Percentiles rank a stretch among this genome's conserved stretches.
These are phyloP conservation scores for Penicillium sp. DNA, from an alignment of 2,329 filamentous ascomycete species.

Conservation along the genomic window DNA sequence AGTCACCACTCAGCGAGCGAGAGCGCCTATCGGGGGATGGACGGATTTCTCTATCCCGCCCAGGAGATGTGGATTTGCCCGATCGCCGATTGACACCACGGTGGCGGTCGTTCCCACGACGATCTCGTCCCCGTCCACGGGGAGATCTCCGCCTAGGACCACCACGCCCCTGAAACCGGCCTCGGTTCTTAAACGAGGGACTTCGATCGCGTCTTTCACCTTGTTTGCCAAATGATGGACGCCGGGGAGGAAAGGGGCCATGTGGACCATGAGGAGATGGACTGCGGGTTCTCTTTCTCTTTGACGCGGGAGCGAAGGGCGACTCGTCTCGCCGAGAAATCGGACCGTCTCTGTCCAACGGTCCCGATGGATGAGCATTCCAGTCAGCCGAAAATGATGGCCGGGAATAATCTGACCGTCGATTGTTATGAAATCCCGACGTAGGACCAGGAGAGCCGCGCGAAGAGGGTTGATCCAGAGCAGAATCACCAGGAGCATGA, in stretches of 20 bases:
- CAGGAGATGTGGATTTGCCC: slow-evolving; percentile 33
- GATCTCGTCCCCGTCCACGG: slow-evolving; percentile 26
- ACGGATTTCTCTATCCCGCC: slow-evolving; percentile 23
- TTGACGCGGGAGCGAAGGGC: slow-evolving; percentile 30
- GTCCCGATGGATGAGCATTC: slow-evolving; percentile 14
- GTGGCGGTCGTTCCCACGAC: slow-evolving; percentile 28
- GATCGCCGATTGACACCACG: slow-evolving; percentile 25
- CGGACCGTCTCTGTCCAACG: slow-evolving; percentile 19
- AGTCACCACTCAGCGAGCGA: slow-evolving; percentile 25
- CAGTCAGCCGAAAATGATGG: slow-evolving; percentile 22
- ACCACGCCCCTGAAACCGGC: slow-evolving; percentile 32
- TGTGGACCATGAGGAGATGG: slow-evolving; percentile 33
- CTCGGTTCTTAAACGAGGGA: slow-evolving; percentile 33
- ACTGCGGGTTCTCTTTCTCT: slow-evolving; percentile 41
- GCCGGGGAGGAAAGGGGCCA: slow-evolving; percentile 19
- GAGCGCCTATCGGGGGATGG: slow-evolving; percentile 27
- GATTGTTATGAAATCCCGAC: slow-evolving; percentile 18
- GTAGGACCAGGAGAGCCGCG: slow-evolving; percentile 27
- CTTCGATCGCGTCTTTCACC: slow-evolving; percentile 38
- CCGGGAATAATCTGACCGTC: slow-evolving; percentile 21
- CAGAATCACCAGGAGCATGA: slow-evolving; percentile 28
- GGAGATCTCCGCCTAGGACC: slow-evolving; percentile 22
- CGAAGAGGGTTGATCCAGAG: slow-evolving; percentile 22
- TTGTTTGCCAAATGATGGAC: slow-evolving; percentile 27
- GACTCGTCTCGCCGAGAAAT: slow-evolving; percentile 28